Evolutionary conservation across 192 early-diverging fungal genomes (phyloP).

Genomic region (Entrophospora sp.): DNA sequence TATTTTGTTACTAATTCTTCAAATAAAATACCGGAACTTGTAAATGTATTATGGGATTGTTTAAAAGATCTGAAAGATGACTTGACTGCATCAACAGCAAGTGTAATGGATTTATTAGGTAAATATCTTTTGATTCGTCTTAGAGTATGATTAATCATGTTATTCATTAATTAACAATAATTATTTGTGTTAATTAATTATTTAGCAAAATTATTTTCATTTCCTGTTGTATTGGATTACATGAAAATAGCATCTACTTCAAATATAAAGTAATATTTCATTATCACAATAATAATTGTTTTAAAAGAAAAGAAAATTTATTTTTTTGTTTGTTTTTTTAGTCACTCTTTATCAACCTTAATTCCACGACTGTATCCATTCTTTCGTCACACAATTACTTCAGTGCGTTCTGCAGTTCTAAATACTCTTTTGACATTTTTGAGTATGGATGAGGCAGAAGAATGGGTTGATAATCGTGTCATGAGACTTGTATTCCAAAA

Average conservation of each 20-base stretch:
- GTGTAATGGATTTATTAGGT: slow-evolving; percentile 82
- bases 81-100: slow-evolving; percentile 82
- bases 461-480: slow-evolving; percentile 63
- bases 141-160: background rate
- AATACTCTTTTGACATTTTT: slow-evolving; percentile 73
- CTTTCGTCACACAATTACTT: slow-evolving; percentile 82
- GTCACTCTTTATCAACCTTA: slow-evolving; percentile 50
- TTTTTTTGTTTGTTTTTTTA: background rate
- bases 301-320: background rate
- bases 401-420: slow-evolving; percentile 77
- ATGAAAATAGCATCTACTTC: slow-evolving; percentile 25
- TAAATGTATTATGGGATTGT: slow-evolving; percentile 79
- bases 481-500: slow-evolving; percentile 85
- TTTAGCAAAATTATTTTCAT: slow-evolving; percentile 62
- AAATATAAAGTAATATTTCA: slow-evolving; percentile 26
- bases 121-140: background rate
- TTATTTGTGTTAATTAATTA: background rate
- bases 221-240: slow-evolving; percentile 45
- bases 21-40: slow-evolving; percentile 60
- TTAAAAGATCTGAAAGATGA: slow-evolving; percentile 85
- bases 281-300: background rate
- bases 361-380: slow-evolving; percentile 91
- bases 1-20: slow-evolving; percentile 62
- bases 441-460: slow-evolving; percentile 35
- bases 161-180: background rate